Percentiles rank a stretch among this genome's conserved stretches.
phyloP scores from a whole-genome alignment of 768 basidiomycete genomes.

The Hericium erinaceus region DNA sequence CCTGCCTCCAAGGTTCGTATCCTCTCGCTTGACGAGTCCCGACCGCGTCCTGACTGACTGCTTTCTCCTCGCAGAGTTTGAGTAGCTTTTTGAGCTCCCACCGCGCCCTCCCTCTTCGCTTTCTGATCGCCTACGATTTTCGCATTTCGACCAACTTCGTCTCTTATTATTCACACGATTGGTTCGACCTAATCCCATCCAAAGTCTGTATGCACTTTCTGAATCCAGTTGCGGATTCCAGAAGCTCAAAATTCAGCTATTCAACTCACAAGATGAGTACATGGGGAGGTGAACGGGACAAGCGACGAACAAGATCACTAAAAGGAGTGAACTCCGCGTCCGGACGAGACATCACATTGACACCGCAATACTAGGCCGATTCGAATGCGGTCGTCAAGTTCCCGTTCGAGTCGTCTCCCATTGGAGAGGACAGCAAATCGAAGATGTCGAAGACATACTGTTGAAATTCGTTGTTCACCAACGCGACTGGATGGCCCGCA shows the following conservation, averaged over 20 bases:
- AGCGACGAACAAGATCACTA: conserved; percentile 21
- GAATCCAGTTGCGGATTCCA: conserved; percentile 36
- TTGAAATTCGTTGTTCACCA: conserved; percentile 50
- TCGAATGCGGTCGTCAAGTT: conserved; percentile 45
- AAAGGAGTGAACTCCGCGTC: conserved; percentile 38
- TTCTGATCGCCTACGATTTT: too few relatives aligned
- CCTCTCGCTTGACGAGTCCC: too few relatives aligned
- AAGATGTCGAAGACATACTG: conserved; percentile 47
- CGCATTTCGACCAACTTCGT: too few relatives aligned
- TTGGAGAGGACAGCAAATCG: conserved; percentile 25
- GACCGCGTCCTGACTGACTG: too few relatives aligned
- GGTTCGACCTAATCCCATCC: conserved; percentile 46
- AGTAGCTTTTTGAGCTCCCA: too few relatives aligned
- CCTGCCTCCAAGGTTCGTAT: too few relatives aligned
- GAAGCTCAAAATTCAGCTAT: conserved; percentile 36
- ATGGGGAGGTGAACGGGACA: neutral
- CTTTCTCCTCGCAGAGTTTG: too few relatives aligned
- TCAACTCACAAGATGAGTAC: neutral
- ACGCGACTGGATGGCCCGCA: conserved; percentile 40
- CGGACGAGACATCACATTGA: conserved; percentile 40
- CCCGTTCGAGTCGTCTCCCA: conserved; percentile 18
- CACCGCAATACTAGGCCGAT: conserved; percentile 43
- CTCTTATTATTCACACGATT: too few relatives aligned
- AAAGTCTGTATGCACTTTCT: conserved; percentile 45
- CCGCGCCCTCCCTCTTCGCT: too few relatives aligned